These are phyloP conservation scores for Pichia terricola DNA, from an alignment of 1,139 yeast species.

Conservation along the genomic window DNA sequence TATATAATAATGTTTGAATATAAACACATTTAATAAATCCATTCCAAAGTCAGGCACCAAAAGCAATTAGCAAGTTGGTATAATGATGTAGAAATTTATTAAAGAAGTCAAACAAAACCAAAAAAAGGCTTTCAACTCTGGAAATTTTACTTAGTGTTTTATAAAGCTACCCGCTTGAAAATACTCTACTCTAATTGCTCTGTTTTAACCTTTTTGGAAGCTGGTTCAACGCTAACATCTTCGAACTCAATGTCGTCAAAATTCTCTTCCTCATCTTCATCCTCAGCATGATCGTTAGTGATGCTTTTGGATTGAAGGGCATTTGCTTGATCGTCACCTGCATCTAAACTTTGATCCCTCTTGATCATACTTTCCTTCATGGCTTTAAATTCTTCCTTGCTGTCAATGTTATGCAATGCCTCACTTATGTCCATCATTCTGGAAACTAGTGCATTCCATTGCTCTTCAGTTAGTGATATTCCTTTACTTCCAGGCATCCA, in stretches of 20 bases:
- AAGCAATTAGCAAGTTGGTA: too few relatives aligned
- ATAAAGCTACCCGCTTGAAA: too few relatives aligned
- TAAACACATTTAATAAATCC: too few relatives aligned
- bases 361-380: conserved; percentile 6
- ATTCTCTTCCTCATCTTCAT: conserved; percentile 15
- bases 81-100: too few relatives aligned
- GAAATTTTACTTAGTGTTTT: too few relatives aligned
- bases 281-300: conserved; percentile 4
- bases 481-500: conserved; percentile 80
- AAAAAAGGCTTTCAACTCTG: too few relatives aligned
- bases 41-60: too few relatives aligned
- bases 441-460: conserved; percentile 50
- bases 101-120: too few relatives aligned
- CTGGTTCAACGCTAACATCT: conserved; percentile 13
- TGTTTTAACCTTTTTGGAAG: conserved; percentile 12
- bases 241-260: conserved; percentile 15
- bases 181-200: background rate
- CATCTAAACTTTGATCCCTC: conserved; percentile 8
- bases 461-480: conserved; percentile 63
- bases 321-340: conserved; percentile 1
- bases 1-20: too few relatives aligned
- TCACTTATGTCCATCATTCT: conserved; percentile 45
- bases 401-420: conserved; percentile 46
- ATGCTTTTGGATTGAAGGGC: background rate
- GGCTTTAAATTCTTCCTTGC: conserved; percentile 13